phyloP scores from a whole-genome alignment of 2,329 filamentous ascomycete genomes.

The Apiospora sp. region DNA sequence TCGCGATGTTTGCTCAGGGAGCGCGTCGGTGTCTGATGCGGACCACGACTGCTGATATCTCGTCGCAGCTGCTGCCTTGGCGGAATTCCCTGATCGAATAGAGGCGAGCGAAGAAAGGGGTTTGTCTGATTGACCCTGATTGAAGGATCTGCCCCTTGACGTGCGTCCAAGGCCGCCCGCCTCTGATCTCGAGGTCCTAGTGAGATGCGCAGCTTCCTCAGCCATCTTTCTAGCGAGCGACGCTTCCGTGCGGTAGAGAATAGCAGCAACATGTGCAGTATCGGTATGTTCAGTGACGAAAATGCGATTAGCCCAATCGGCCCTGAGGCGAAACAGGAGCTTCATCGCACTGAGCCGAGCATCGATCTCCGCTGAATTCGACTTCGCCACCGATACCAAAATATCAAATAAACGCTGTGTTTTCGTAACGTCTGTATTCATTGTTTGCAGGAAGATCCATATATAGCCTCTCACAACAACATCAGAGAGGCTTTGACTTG shows the following conservation, averaged over 20 bases:
- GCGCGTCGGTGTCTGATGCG: slow-evolving; percentile 62
- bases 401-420: slow-evolving; percentile 68
- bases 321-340: slow-evolving; percentile 81
- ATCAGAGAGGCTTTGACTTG: slow-evolving; percentile 68
- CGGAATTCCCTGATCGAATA: slow-evolving; percentile 52
- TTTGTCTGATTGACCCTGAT: slow-evolving; percentile 56
- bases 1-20: slow-evolving; percentile 57
- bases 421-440: slow-evolving; percentile 72
- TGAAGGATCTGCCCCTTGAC: slow-evolving; percentile 60
- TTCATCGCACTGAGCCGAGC: slow-evolving; percentile 79
- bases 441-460: slow-evolving; percentile 76
- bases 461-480: slow-evolving; percentile 76
- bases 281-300: slow-evolving; percentile 76
- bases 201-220: slow-evolving; percentile 58
- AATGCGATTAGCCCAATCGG: slow-evolving; percentile 81
- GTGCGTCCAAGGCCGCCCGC: slow-evolving; percentile 50
- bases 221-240: slow-evolving; percentile 59
- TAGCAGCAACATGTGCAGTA: slow-evolving; percentile 74
- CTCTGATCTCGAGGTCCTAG: slow-evolving; percentile 55
- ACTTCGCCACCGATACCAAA: slow-evolving; percentile 69
- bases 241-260: slow-evolving; percentile 71
- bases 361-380: slow-evolving; percentile 67
- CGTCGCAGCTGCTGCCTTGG: slow-evolving; percentile 38
- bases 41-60: slow-evolving; percentile 64
- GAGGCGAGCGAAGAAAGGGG: slow-evolving; percentile 47